A percentile compares a stretch with the other conserved stretches of the same genome.
Evolutionary conservation across 1,284 basidiomycete species (phyloP).

Genomic region (Amylostereum chailletii): DNA sequence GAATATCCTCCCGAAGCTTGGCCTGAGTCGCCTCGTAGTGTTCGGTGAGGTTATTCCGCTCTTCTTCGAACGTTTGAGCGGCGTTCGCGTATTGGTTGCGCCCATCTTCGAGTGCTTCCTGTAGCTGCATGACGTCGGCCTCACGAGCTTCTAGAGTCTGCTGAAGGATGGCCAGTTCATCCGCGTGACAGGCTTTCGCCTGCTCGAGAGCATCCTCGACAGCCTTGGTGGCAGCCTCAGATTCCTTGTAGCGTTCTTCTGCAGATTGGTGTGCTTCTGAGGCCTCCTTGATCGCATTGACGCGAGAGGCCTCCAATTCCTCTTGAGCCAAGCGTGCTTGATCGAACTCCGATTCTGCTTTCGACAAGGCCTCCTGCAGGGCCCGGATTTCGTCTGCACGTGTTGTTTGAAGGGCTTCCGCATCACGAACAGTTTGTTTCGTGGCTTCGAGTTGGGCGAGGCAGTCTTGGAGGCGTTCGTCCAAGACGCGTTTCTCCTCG

Average conservation of each 20-base stretch:
- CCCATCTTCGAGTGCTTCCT: slow-evolving; percentile 19
- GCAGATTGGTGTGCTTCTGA: not conserved
- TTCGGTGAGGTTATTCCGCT: slow-evolving; percentile 1
- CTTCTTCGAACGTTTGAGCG: slow-evolving; percentile 15
- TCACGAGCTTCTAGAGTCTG: slow-evolving; percentile 16
- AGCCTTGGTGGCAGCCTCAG: slow-evolving; percentile 10
- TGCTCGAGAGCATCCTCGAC: slow-evolving; percentile 18
- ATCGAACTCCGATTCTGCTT: slow-evolving; percentile 8
- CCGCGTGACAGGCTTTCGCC: slow-evolving; percentile 15
- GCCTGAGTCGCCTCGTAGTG: slow-evolving; percentile 4
- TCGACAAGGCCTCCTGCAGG: slow-evolving; percentile 13
- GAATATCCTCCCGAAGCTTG: slow-evolving; percentile 18
- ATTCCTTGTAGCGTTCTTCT: not conserved
- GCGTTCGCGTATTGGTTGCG: slow-evolving; percentile 18
- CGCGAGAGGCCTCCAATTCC: slow-evolving; percentile 6
- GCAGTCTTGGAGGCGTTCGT: slow-evolving; percentile 14
- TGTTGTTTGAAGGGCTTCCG: slow-evolving; percentile 9
- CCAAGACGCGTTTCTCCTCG: slow-evolving; percentile 15
- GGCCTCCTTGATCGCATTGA: slow-evolving; percentile 2
- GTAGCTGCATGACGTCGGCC: slow-evolving; percentile 20
- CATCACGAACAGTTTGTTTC: slow-evolving; percentile 10
- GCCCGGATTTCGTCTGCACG: slow-evolving; percentile 15
- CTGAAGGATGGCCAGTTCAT: slow-evolving; percentile 19
- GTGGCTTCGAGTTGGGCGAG: slow-evolving; percentile 12
- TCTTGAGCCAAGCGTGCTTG: slow-evolving; percentile 6